Conservation (phyloP, 2,329 filamentous ascomycete species). For the Esteya vermicola region DNA sequence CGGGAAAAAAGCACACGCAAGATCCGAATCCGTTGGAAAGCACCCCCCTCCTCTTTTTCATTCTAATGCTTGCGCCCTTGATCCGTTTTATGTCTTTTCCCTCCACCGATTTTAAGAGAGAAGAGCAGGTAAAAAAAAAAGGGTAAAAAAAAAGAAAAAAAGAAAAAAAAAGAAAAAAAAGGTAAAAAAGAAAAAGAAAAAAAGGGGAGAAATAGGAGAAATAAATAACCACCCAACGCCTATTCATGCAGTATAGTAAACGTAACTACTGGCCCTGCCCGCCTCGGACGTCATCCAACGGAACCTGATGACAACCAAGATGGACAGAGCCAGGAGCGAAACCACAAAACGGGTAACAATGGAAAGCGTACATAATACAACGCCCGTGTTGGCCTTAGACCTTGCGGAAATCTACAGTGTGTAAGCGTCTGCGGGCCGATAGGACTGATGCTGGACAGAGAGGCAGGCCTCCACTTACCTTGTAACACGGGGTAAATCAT, state of each 20-base stretch:
- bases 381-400: constrained; percentile 22
- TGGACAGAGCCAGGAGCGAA: too few relatives aligned
- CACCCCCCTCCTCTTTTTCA: background rate
- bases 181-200: background rate
- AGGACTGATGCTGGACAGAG: constrained; percentile 13
- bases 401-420: constrained; percentile 40
- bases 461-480: constrained; percentile 48
- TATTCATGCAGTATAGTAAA: background rate
- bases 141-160: background rate
- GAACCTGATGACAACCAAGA: too few relatives aligned
- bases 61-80: constrained; percentile 6
- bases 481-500: constrained; percentile 94
- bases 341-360: too few relatives aligned
- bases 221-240: background rate
- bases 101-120: background rate
- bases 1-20: too few relatives aligned
- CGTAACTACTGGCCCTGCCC: too few relatives aligned
- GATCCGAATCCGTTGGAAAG: too few relatives aligned
- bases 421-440: constrained; percentile 6
- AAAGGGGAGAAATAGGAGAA: background rate
- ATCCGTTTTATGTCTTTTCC: constrained; percentile 5
- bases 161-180: background rate
- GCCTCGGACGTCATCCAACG: too few relatives aligned
- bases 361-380: constrained; percentile 7
- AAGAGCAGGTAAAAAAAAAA: background rate